A percentile compares a stretch with the other conserved stretches of the same genome.
phyloP scores from a whole-genome alignment of 139 green algal species.

The Chlorella sp. region DNA sequence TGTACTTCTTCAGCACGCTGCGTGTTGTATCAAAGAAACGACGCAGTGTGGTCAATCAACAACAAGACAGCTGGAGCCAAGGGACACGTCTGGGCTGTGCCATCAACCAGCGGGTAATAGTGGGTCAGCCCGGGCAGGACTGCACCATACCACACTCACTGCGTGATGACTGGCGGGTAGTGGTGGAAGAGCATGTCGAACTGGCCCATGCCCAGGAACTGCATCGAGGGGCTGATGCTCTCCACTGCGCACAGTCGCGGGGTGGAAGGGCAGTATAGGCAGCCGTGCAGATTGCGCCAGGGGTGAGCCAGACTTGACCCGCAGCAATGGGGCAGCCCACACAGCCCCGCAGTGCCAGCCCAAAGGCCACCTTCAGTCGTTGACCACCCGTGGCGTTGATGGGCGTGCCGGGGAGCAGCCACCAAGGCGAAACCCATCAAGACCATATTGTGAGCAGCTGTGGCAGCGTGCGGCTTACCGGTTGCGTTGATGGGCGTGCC shows the following conservation, averaged over 20 bases:
- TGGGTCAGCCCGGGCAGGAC: no score
- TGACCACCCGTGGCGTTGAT: conserved; percentile 10
- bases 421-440: no score
- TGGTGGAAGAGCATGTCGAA: conserved; percentile 13
- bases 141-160: no score
- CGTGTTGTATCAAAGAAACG: no score
- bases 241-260: conserved; percentile 26
- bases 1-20: neutral
- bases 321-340: no score
- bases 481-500: conserved; percentile 34
- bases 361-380: neutral
- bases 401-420: conserved; percentile 41
- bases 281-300: neutral
- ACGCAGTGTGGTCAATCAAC: no score
- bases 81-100: no score
- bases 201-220: conserved; percentile 34
- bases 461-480: neutral
- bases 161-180: conserved; percentile 15
- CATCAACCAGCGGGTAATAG: no score
- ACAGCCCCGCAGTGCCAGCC: neutral
- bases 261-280: neutral
- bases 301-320: no score
- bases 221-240: conserved; percentile 19
- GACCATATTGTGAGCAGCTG: no score
- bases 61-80: no score